A percentile compares a stretch with the other conserved stretches of the same genome.
These are phyloP conservation scores for Penstemon barbatus DNA, from an alignment of 257 asterid genomes.

Conservation along the genomic window DNA sequence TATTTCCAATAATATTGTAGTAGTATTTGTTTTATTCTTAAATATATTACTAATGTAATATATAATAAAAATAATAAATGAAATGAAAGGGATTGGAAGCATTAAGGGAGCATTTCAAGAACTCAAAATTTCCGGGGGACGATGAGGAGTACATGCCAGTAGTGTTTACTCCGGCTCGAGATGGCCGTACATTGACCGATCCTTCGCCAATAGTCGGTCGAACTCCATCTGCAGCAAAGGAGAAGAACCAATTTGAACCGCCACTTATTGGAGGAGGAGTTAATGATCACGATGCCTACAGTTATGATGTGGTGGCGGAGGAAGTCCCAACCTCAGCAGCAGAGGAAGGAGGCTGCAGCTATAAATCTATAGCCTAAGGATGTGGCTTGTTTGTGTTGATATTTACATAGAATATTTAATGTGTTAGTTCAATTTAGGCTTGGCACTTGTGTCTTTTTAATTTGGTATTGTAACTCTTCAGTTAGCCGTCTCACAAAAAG, in stretches of 20 bases:
- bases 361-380: slow-evolving; percentile 5
- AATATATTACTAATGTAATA: not conserved
- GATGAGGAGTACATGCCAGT: slow-evolving; percentile 94
- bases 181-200: slow-evolving; percentile 55
- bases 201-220: slow-evolving; percentile 54
- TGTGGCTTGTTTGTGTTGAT: slow-evolving; percentile 17
- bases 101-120: slow-evolving; percentile 89
- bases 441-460: not conserved
- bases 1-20: not conserved
- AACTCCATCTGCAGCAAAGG: slow-evolving; percentile 23
- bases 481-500: too few relatives aligned
- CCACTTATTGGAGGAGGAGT: slow-evolving; percentile 8
- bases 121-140: slow-evolving; percentile 84
- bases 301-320: slow-evolving; percentile 26
- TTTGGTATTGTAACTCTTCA: not conserved
- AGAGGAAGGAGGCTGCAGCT: too few relatives aligned
- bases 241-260: slow-evolving; percentile 22
- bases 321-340: slow-evolving; percentile 12
- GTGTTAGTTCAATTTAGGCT: not conserved
- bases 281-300: not conserved
- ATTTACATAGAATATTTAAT: slow-evolving; percentile 13
- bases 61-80: not conserved
- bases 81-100: slow-evolving; percentile 71
- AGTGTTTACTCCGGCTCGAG: slow-evolving; percentile 81
- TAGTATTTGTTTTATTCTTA: not conserved